Evolutionary conservation across 768 basidiomycete genomes (phyloP).

Genomic region (Strobilomyces dryophilus): DNA sequence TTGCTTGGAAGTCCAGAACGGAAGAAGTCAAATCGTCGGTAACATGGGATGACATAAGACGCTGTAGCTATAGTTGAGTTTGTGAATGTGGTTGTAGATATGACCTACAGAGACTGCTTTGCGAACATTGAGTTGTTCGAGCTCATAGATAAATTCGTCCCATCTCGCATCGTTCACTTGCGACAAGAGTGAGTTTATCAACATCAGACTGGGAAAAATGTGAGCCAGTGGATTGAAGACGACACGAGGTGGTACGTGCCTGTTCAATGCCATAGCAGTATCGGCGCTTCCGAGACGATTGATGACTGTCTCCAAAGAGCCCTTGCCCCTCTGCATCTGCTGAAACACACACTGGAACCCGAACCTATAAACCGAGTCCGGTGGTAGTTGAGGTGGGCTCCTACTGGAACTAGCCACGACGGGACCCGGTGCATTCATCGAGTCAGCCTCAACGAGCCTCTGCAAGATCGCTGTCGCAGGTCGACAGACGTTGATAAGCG

Average conservation of each 20-base stretch:
- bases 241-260: conserved; percentile 38
- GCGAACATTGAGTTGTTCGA: conserved; percentile 73
- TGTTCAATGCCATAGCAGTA: conserved; percentile 80
- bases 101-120: conserved; percentile 75
- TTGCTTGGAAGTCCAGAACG: conserved; percentile 85
- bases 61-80: conserved; percentile 38
- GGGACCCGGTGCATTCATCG: conserved; percentile 58
- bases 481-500: conserved; percentile 85
- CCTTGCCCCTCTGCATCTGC: conserved; percentile 71
- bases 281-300: conserved; percentile 75
- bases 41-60: conserved; percentile 78
- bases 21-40: conserved; percentile 79
- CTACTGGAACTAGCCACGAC: conserved; percentile 58
- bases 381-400: conserved; percentile 45
- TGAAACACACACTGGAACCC: conserved; percentile 83
- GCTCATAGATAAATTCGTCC: conserved; percentile 71
- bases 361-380: conserved; percentile 74
- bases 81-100: background rate
- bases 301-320: conserved; percentile 79
- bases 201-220: conserved; percentile 61
- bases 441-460: conserved; percentile 85
- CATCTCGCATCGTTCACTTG: conserved; percentile 76
- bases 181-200: conserved; percentile 81
- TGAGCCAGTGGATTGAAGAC: conserved; percentile 5
- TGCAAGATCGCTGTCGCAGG: conserved; percentile 89